Base-by-base conservation (phyloP, 2,329 filamentous ascomycete genomes). In the Magnaporthiopsis rhizophila region DNA sequence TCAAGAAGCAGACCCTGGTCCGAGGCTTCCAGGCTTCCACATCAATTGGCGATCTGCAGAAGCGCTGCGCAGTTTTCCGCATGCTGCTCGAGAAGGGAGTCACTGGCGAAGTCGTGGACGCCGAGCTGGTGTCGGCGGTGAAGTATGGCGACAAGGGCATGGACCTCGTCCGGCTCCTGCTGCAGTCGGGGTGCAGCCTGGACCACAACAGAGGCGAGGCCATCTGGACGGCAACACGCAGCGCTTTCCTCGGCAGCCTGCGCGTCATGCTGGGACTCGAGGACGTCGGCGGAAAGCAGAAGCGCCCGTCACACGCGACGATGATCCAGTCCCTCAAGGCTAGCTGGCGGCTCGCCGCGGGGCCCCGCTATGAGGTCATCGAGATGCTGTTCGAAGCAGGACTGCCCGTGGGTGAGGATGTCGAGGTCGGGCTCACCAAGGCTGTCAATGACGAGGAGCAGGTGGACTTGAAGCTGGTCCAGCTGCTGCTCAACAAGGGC, bases 11-110 rank as follows among this genome's bases (percentile, higher is more conserved):
- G 8, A 82, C 79, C 0, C 71, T 86, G 3, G 76, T 80, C 36
- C 77, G 78, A 56, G 83, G 80, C 0, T 86, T 86, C 59, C 80
- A 85, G 66, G 83, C 82, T 2, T 82, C 83, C 0, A 84, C 81
- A 0, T 79, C 83, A 63, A 75, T 85, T 1, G 72, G 78, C 1
- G 80, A 85, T 65, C 71, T 86, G 5, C 76, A 76, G 63, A 79
- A 77, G 56, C 75, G 83, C 2, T 79, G 79, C 0, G 76, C 76
- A 28, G 74, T 86, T 2, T 83, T 86, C 59, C 76, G 80, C 62
- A 70, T 82, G 2, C 74, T 87, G 1, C 71, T 87, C 0, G 74
- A 79, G 13, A 76, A 76, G 45, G 83, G 83, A 0, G 79, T 85
- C 1, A 71, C 72, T 0, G 82, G 83, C 1, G 81, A 84, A 13